Evolutionary conservation across 129 eudicot species (phyloP).

Genomic region (Flaveria trinervia): DNA sequence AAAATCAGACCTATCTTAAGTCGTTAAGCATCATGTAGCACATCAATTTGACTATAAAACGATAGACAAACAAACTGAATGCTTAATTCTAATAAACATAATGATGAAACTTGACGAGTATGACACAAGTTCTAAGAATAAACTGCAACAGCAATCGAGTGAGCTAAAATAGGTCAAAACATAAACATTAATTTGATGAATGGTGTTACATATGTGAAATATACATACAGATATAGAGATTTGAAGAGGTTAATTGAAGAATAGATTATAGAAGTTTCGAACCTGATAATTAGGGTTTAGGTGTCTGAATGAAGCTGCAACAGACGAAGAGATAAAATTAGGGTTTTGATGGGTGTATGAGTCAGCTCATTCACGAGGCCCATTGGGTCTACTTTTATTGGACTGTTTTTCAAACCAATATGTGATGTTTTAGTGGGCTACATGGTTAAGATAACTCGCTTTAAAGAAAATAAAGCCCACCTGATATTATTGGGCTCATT

Average conservation of each 20-base stretch:
- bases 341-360: neutral
- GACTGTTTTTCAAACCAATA: neutral
- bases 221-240: neutral
- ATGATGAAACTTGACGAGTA: too few relatives aligned
- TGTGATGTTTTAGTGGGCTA: neutral
- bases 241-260: neutral
- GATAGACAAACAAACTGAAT: neutral
- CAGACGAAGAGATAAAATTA: neutral
- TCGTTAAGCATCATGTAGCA: neutral
- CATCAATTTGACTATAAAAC: neutral
- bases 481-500: too few relatives aligned
- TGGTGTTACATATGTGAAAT: neutral
- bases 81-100: neutral
- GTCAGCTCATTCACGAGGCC: neutral
- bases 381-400: constrained; percentile 3
- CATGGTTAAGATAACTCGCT: too few relatives aligned
- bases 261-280: neutral
- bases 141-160: too few relatives aligned
- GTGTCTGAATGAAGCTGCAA: neutral
- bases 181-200: too few relatives aligned
- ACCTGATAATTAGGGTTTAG: neutral
- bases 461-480: too few relatives aligned
- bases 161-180: too few relatives aligned
- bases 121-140: too few relatives aligned
- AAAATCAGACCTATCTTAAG: neutral